Conservation (phyloP, 78 protist species). For the Dictyostelium brefeldianum region DNA sequence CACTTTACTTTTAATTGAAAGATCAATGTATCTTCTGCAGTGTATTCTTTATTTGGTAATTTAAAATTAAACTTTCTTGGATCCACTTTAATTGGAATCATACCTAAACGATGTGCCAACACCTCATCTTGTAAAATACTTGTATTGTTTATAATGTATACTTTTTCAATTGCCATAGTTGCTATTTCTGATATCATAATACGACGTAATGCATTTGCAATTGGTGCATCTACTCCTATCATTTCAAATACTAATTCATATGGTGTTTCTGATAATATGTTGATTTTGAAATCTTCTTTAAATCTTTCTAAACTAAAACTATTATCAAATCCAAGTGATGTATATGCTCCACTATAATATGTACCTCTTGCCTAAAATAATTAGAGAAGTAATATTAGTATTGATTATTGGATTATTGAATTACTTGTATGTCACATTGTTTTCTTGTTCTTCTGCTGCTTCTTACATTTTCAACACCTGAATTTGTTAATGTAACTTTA, state of each 20-base stretch:
- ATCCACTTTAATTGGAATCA: conserved; percentile 92
- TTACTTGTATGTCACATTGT: neutral
- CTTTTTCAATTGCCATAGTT: conserved; percentile 97
- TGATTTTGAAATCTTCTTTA: conserved; percentile 80
- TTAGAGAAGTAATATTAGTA: neutral
- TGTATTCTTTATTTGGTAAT: conserved; percentile 73
- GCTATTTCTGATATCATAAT: conserved; percentile 94
- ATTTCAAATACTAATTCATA: conserved; percentile 90
- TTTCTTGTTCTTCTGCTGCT: neutral
- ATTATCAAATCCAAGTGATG: conserved; percentile 83
- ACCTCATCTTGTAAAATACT: conserved; percentile 96
- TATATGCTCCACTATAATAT: conserved; percentile 80
- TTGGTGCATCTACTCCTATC: conserved; percentile 91
- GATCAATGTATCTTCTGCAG: conserved; percentile 83
- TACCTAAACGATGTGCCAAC: conserved; percentile 92
- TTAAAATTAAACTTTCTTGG: conserved; percentile 84
- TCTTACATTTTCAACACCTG: conserved; percentile 73
- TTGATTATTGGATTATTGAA: neutral
- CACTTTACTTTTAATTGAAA: conserved; percentile 82
- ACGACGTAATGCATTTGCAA: conserved; percentile 97
- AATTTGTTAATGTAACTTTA: conserved; percentile 58
- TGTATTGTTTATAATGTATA: conserved; percentile 91
- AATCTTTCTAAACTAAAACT: conserved; percentile 82
- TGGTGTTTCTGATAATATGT: conserved; percentile 56
- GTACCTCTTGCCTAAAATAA: conserved; percentile 69